Evolutionary conservation across 2,329 filamentous ascomycete genomes (phyloP), one percentile per base, ranked within the genome.

Genomic region (Aspergillus sojae): DNA sequence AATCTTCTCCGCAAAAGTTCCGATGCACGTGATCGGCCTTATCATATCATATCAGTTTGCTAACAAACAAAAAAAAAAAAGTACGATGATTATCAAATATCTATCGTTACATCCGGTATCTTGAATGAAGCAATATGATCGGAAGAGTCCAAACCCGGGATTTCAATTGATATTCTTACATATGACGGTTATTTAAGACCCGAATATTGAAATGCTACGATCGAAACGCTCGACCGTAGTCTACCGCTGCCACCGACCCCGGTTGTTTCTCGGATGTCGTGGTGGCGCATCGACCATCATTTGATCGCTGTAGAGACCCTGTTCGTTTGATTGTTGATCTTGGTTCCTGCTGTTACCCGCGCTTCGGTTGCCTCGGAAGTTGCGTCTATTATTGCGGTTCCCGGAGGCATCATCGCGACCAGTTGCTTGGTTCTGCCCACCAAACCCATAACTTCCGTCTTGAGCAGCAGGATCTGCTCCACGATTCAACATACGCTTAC

Each of bases 361-460:
- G 32, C 57, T 64, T 41, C 48, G 68, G 45, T 57, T 68, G 16
- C 48, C 48, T 50, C 65, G 64, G 57, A 64, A 61, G 23, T 66
- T 64, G 28, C 57, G 60, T 45, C 64, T 62, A 39, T 65, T 67
- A 53, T 58, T 63, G 52, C 61, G 65, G 28, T 52, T 52, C 30
- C 48, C 28, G 26, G 48, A 32, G 48, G 11, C 48, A 52, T 52
- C 28, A 5, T 52, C 48, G 26, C 19, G 48, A 26, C 63, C 55
- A 46, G 60, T 14, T 39, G 63, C 28, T 30, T 67, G 68, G 36
- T 62, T 67, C 21, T 66, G 61, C 26, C 74, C 71, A 43, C 68
- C 72, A 46, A 80, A 80, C 9, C 78, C 78, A 62, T 76, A 78
- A 23, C 71, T 75, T 41, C 77, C 79, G 67, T 81, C 76, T 62